Evolutionary conservation across 2,329 filamentous ascomycete species (phyloP), one percentile per base, ranked within the genome.

Genomic region (Fusarium lyarnte): DNA sequence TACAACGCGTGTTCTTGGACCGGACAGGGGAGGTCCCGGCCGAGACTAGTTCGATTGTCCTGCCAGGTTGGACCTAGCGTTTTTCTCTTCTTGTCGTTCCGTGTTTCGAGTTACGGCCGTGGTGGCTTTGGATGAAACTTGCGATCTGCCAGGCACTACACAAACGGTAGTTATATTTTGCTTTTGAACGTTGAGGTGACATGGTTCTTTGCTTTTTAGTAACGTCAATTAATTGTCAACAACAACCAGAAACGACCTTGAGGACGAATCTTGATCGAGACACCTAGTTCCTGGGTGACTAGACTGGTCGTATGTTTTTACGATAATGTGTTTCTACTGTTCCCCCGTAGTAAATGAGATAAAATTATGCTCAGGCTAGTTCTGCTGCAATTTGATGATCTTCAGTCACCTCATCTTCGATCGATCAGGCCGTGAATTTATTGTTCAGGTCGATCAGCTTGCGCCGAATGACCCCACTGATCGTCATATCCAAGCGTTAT

Each of bases 91-190:
- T 65, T 38, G 64, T 63, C 51, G 41, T 66, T 54, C 66, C 39
- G 45, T 53, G 75, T 77, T 77, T 77, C 73, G 74, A 73, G 61
- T 77, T 77, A 59, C 74, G 76, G 76, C 70, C 71, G 53, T 54
- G 29, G 46, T 57, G 65, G 55, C 42, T 46, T 33, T 58, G 46
- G 43, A 58, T 63, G 58, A 74, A 68, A 71, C 67, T 46, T 46
- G 38, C 42, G 29, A 69, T 66, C 31, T 68, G 55, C 46, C 36
- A 58, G 47, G 51, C 36, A 57, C 54, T 46, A 54, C 47, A 51
- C 39, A 67, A 59, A 64, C 55, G 55, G 55, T 57, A 39, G 55
- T 45, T 53, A 39, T 51, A 27, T 59, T 66, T 63, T 46, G 31
- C 41, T 61, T 58, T 66, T 59, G 31, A 58, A 66, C 52, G 41